Conservation (phyloP, 1,139 yeast genomes). For the Scheffersomyces stambukii region DNA sequence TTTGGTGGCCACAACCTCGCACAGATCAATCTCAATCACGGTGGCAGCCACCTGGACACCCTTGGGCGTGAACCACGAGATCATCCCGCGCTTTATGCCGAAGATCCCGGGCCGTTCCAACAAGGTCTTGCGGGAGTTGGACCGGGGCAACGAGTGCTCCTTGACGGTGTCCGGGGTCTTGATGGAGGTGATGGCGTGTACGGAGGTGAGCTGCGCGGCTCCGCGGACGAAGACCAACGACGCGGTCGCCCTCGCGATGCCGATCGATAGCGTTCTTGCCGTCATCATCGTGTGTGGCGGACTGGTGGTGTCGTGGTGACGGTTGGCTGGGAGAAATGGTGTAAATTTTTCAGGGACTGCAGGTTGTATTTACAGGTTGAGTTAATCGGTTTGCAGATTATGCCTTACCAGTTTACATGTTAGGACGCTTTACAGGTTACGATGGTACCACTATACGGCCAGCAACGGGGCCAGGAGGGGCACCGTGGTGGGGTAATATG, state of each 20-base stretch:
- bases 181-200: conserved; percentile 49
- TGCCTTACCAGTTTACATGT: too few species aligned
- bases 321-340: neutral
- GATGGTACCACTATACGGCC: neutral
- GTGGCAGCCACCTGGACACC: conserved; percentile 81
- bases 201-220: conserved; percentile 51
- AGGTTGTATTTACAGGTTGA: neutral
- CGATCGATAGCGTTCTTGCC: conserved; percentile 1
- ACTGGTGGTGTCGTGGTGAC: conserved; percentile 1
- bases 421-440: too few species aligned
- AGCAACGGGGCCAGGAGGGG: too few species aligned
- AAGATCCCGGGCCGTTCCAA: conserved; percentile 79
- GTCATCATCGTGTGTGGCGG: conserved; percentile 3
- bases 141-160: conserved; percentile 53
- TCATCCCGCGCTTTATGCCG: conserved; percentile 87
- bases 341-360: neutral
- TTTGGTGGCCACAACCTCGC: conserved; percentile 77
- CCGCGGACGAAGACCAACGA: conserved; percentile 21
- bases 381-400: too few species aligned
- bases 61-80: conserved; percentile 66
- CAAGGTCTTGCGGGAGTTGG: conserved; percentile 62
- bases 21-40: conserved; percentile 79
- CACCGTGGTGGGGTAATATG: too few species aligned
- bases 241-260: neutral
- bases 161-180: conserved; percentile 39